phyloP scores from a whole-genome alignment of 2,329 filamentous ascomycete species.

The Sporothrix phasma region DNA sequence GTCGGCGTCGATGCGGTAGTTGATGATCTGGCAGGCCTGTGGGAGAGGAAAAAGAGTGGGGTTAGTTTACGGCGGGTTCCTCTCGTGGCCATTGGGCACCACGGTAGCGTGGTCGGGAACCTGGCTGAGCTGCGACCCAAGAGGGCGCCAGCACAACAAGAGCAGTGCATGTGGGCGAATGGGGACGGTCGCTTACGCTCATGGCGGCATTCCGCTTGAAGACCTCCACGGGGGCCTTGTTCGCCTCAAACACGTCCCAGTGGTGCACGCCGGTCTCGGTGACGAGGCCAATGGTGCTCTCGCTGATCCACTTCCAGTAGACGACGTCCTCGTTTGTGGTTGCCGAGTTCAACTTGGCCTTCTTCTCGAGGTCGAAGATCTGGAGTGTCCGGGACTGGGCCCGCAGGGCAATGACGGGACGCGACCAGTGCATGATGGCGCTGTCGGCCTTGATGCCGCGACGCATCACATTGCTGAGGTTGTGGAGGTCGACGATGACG shows the following conservation, averaged over 20 bases:
- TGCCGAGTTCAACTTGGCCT: constrained; percentile 92
- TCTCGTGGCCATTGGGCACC: background rate
- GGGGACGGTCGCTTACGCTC: constrained; percentile 45
- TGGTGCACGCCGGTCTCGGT: constrained; percentile 89
- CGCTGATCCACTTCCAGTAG: constrained; percentile 99
- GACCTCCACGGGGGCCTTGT: constrained; percentile 74
- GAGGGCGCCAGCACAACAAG: background rate
- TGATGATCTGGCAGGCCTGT: constrained; percentile 93
- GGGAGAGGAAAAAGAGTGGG: background rate
- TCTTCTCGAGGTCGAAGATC: constrained; percentile 89
- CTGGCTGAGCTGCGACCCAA: background rate
- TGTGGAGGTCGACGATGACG: constrained; percentile 95
- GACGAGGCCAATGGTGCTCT: constrained; percentile 77
- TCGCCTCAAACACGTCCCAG: constrained; percentile 89
- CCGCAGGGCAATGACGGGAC: constrained; percentile 93
- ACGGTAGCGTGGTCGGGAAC: too few species aligned
- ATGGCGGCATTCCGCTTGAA: constrained; percentile 93
- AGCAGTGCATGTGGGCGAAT: constrained; percentile 11
- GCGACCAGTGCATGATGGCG: constrained; percentile 98
- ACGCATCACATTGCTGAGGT: constrained; percentile 88
- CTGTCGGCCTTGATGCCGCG: constrained; percentile 98
- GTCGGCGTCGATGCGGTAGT: constrained; percentile 91
- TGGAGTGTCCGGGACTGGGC: constrained; percentile 90
- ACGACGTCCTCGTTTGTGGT: constrained; percentile 96
- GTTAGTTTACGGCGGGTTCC: background rate